Base-by-base conservation (phyloP, 768 basidiomycete species). In the Gautieria morchelliformis region DNA sequence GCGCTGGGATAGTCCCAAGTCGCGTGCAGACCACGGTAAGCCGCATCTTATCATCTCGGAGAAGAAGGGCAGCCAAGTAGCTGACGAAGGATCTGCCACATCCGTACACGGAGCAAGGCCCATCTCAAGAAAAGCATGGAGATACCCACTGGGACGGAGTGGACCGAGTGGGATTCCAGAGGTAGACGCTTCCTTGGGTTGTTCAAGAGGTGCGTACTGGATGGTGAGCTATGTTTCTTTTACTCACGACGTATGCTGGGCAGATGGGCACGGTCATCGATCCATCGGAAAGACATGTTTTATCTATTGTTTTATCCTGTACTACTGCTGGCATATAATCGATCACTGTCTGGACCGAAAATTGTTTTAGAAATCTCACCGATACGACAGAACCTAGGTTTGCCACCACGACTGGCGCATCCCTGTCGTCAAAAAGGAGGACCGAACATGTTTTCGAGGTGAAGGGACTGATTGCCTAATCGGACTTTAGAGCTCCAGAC, bases 1-100 rank as follows among this genome's bases (percentile, higher is more conserved):
- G 91, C 27, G 80, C 89, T 0, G 94, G 95, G 15, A 75, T 97
- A 61, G 83, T 61, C 87, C 90, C 0, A 74, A 76, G 17, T 73
- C 83, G 50, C 89, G 96, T 44, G 85, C 86, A 15, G 96, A 99
- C 70, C 85, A 84, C 64, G 76, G 77, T 60, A 91, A 91, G 65
- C 78, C 84, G 11, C 86, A 96, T n/a, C n/a, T n/a, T n/a, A n/a
- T n/a, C n/a, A n/a, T n/a, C n/a, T n/a, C n/a, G n/a, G n/a, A n/a
- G n/a, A 92, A 91, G 73, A 96, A 96, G n/a, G 68, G 93, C 90
- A 0, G 74, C 82, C 15, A 89, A 92, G 71, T 97, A 94, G 68
- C 77, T 84, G 59, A 83, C 93, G 55, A 89, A 88, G 69, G 94
- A 98, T 67, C 70, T 99, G 46, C 96, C 96, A 3, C 88, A 87